These are phyloP conservation scores for Trichomonascaceae sp. DNA, from an alignment of 1,139 yeast genomes.

Conservation along the genomic window DNA sequence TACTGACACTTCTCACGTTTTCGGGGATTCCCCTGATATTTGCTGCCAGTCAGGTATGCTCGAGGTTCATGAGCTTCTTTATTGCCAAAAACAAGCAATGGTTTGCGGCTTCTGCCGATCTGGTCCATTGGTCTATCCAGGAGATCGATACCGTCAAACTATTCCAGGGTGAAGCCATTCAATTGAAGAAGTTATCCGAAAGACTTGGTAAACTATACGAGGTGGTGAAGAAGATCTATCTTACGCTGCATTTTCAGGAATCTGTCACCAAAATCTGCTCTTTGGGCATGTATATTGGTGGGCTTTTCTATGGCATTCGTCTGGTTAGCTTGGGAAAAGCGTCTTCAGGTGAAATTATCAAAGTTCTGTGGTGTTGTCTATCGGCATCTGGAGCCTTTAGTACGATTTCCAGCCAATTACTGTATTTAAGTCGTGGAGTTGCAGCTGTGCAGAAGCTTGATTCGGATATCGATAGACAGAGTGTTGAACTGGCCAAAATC, in stretches of 20 bases:
- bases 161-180: conserved; percentile 52
- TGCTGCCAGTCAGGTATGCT: conserved; percentile 44
- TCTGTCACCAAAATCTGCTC: conserved; percentile 53
- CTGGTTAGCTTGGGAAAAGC: conserved; percentile 50
- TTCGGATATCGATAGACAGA: conserved; percentile 13
- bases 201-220: conserved; percentile 41
- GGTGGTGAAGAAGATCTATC: conserved; percentile 43
- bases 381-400: conserved; percentile 55
- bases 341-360: conserved; percentile 58
- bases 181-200: conserved; percentile 41
- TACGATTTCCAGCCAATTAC: conserved; percentile 21
- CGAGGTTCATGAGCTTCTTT: conserved; percentile 44
- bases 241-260: conserved; percentile 50
- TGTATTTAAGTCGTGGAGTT: conserved; percentile 24
- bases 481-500: conserved; percentile 9
- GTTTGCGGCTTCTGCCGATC: conserved; percentile 52
- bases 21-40: conserved; percentile 67
- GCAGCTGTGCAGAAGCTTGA: conserved; percentile 20
- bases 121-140: conserved; percentile 64
- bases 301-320: conserved; percentile 80
- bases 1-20: conserved; percentile 66
- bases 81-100: conserved; percentile 53
- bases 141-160: conserved; percentile 57
- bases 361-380: conserved; percentile 78
- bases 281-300: conserved; percentile 77